These are phyloP conservation scores for Hanseniaspora valbyensis DNA, from an alignment of 805 yeast genomes.

Conservation along the genomic window DNA sequence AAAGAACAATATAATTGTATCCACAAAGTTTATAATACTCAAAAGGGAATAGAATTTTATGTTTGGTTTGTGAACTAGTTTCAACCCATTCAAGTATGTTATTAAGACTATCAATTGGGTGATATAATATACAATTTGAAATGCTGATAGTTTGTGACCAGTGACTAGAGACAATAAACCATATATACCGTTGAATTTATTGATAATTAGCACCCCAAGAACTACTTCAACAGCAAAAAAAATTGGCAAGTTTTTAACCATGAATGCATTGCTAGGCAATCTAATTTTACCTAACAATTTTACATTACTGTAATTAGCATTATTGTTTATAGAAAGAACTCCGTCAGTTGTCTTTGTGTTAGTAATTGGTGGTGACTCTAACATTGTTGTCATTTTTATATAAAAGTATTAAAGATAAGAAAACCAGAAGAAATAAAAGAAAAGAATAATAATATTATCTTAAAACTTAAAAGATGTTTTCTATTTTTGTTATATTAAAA, in stretches of 20 bases:
- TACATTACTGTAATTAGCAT: background rate
- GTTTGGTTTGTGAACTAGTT: constrained; percentile 41
- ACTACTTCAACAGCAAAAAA: constrained; percentile 80
- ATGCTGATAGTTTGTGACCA: constrained; percentile 44
- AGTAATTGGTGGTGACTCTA: background rate
- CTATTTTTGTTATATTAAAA: too few relatives aligned
- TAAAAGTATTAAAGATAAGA: too few relatives aligned
- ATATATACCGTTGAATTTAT: constrained; percentile 80
- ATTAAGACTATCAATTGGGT: constrained; percentile 54
- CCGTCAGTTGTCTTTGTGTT: background rate
- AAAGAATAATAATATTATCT: too few relatives aligned
- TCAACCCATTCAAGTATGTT: constrained; percentile 50
- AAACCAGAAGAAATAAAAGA: too few relatives aligned
- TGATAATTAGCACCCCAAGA: constrained; percentile 62
- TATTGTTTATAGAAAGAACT: background rate
- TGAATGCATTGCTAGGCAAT: constrained; percentile 37
- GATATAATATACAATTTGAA: constrained; percentile 74
- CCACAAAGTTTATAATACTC: constrained; percentile 51
- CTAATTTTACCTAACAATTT: constrained; percentile 3
- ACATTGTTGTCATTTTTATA: background rate
- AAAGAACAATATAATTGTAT: constrained; percentile 34
- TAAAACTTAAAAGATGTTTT: too few relatives aligned
- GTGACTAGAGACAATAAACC: constrained; percentile 80
- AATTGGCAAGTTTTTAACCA: constrained; percentile 57
- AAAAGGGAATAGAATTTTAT: constrained; percentile 53